Percentiles rank a stretch among this genome's conserved stretches.
Conservation (phyloP, 768 basidiomycete species). For the Xerocomellus amylosporus region DNA sequence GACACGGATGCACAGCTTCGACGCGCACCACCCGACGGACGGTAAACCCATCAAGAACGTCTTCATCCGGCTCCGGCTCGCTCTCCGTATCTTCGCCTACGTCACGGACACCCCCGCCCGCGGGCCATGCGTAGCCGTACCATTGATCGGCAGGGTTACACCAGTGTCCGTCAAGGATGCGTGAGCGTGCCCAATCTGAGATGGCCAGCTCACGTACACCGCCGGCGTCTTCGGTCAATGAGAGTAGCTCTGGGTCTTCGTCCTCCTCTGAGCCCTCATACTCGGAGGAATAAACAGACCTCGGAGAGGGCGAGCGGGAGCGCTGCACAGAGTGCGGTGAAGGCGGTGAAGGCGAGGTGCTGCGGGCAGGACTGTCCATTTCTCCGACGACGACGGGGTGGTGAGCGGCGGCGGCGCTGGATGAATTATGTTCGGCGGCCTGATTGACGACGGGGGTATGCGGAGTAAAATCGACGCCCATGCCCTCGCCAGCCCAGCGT, state of each 20-base stretch:
- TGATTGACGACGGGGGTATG: conserved; percentile 16
- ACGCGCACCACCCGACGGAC: conserved; percentile 22
- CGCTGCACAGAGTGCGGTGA: conserved; percentile 27
- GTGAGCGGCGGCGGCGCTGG: conserved; percentile 2
- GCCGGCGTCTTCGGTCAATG: conserved; percentile 45
- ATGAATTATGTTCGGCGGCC: conserved; percentile 4
- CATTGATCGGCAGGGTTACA: conserved; percentile 69
- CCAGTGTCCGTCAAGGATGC: conserved; percentile 78
- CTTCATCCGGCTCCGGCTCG: conserved; percentile 28
- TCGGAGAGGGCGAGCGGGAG: conserved; percentile 31
- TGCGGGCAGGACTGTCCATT: conserved; percentile 18
- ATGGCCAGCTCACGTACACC: conserved; percentile 56
- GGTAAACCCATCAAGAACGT: conserved; percentile 13
- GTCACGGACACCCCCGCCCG: conserved; percentile 32
- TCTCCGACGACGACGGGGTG: conserved; percentile 7
- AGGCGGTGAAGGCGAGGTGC: conserved; percentile 27
- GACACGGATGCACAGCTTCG: conserved; percentile 50
- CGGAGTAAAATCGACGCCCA: conserved; percentile 30
- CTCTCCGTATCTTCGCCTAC: conserved; percentile 27
- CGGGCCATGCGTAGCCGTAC: conserved; percentile 47
- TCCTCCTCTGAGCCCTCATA: conserved; percentile 41
- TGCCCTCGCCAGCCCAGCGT: conserved; percentile 40
- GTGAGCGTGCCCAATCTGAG: conserved; percentile 65
- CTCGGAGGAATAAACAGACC: conserved; percentile 31
- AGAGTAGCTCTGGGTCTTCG: conserved; percentile 43